These are phyloP conservation scores for Sphaceloma murrayae DNA, from an alignment of 2,329 filamentous ascomycete species.

Conservation along the genomic window DNA sequence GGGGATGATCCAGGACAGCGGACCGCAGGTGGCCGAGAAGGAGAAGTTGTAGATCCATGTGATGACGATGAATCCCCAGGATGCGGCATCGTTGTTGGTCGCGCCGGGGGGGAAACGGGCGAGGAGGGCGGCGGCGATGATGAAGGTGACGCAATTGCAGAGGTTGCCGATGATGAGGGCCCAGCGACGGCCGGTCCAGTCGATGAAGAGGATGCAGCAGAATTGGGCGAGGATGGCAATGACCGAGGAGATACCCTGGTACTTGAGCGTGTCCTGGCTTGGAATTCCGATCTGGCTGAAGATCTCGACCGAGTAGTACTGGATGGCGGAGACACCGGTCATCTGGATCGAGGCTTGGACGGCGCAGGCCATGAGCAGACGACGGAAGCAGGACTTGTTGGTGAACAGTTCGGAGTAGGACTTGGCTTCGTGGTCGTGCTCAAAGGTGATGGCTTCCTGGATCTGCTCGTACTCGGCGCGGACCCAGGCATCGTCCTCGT, in stretches of 20 bases:
- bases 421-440: conserved; percentile 60
- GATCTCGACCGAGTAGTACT: conserved; percentile 19
- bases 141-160: conserved; percentile 61
- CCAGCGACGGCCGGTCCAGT: conserved; percentile 60
- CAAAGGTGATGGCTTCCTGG: conserved; percentile 53
- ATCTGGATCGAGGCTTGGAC: conserved; percentile 65
- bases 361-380: conserved; percentile 59
- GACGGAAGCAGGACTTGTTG: conserved; percentile 57
- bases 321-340: conserved; percentile 62
- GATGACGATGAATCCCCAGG: conserved; percentile 64
- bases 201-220: conserved; percentile 58
- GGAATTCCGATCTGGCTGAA: conserved; percentile 61
- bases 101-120: conserved; percentile 52
- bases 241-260: conserved; percentile 65
- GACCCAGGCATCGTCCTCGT: conserved; percentile 59
- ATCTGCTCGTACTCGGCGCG: conserved; percentile 64
- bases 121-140: conserved; percentile 52
- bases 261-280: conserved; percentile 56
- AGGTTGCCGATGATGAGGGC: conserved; percentile 64
- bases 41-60: conserved; percentile 77
- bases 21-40: conserved; percentile 62
- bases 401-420: conserved; percentile 61
- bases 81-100: conserved; percentile 46
- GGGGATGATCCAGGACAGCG: conserved; percentile 51
- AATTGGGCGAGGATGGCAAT: conserved; percentile 61